phyloP scores from a whole-genome alignment of 2,329 filamentous ascomycete genomes.

The Amauroascus verrucosus region DNA sequence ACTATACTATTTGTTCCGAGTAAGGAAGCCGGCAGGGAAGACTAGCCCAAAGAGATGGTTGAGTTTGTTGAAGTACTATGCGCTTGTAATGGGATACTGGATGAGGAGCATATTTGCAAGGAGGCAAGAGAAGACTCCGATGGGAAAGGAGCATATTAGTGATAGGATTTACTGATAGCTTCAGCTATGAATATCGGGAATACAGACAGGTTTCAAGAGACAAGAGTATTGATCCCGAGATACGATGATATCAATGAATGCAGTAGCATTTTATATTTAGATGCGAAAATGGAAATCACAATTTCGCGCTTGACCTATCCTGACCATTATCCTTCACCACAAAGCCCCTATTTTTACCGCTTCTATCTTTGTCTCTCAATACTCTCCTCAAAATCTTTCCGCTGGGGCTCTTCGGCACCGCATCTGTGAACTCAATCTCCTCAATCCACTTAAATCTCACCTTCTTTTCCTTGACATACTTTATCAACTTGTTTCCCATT shows the following conservation, averaged over 20 bases:
- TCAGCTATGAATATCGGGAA: background rate
- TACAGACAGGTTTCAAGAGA: background rate
- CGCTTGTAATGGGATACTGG: slow-evolving; percentile 7
- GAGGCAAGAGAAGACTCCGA: slow-evolving; percentile 13
- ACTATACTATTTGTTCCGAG: slow-evolving; percentile 43
- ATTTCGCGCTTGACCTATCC: slow-evolving; percentile 25
- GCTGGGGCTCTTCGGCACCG: slow-evolving; percentile 61
- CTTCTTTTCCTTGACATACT: slow-evolving; percentile 56
- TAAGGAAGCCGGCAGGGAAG: slow-evolving; percentile 17
- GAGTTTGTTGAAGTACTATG: slow-evolving; percentile 14
- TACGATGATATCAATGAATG: background rate
- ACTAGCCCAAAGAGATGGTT: slow-evolving; percentile 12
- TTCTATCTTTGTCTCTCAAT: slow-evolving; percentile 10
- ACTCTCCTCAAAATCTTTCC: slow-evolving; percentile 55
- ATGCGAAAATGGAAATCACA: slow-evolving; percentile 22
- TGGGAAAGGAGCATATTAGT: slow-evolving; percentile 15
- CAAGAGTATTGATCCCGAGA: background rate
- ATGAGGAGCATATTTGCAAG: slow-evolving; percentile 14
- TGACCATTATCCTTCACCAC: background rate
- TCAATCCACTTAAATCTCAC: slow-evolving; percentile 37
- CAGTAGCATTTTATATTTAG: background rate
- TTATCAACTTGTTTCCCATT: slow-evolving; percentile 41
- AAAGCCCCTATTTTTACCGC: slow-evolving; percentile 12
- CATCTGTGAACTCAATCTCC: slow-evolving; percentile 31
- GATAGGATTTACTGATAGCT: slow-evolving; percentile 13